Evolutionary conservation across 1,284 basidiomycete species (phyloP).

Genomic region (Tetrapyrgos nigripes): DNA sequence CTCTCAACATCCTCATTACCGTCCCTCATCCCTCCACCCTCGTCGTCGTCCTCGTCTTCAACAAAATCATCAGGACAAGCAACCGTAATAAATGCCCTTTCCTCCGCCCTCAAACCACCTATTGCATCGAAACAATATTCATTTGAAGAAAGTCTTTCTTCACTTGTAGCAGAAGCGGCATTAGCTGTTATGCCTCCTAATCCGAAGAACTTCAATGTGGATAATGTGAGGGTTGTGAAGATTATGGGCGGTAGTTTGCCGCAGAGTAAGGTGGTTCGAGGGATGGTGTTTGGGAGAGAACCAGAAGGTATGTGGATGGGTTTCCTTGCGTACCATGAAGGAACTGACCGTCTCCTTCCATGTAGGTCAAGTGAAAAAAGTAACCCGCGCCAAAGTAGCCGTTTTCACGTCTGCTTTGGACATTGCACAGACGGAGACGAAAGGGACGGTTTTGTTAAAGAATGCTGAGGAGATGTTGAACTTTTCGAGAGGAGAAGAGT

Average conservation of each 20-base stretch:
- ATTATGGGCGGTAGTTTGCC: conserved; percentile 94
- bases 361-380: conserved; percentile 82
- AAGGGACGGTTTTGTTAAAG: conserved; percentile 97
- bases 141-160: conserved; percentile 83
- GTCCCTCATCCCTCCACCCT: conserved; percentile 56
- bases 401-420: conserved; percentile 95
- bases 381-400: conserved; percentile 86
- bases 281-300: conserved; percentile 98
- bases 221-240: conserved; percentile 98
- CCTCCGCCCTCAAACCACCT: conserved; percentile 85
- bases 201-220: conserved; percentile 93
- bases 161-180: conserved; percentile 93
- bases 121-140: conserved; percentile 99
- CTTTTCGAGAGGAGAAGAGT: conserved; percentile 95
- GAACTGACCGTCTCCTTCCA: not conserved
- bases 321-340: conserved; percentile 1
- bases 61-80: not conserved
- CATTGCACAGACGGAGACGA: conserved; percentile 97
- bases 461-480: conserved; percentile 97
- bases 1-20: conserved; percentile 73
- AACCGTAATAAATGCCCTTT: conserved; percentile 48
- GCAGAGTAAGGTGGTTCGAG: conserved; percentile 88
- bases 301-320: conserved; percentile 75
- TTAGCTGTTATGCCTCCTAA: conserved; percentile 90
- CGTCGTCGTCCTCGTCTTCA: conserved; percentile 69